phyloP scores from a whole-genome alignment of 1,139 yeast genomes.

The Geotrichum reessii region DNA sequence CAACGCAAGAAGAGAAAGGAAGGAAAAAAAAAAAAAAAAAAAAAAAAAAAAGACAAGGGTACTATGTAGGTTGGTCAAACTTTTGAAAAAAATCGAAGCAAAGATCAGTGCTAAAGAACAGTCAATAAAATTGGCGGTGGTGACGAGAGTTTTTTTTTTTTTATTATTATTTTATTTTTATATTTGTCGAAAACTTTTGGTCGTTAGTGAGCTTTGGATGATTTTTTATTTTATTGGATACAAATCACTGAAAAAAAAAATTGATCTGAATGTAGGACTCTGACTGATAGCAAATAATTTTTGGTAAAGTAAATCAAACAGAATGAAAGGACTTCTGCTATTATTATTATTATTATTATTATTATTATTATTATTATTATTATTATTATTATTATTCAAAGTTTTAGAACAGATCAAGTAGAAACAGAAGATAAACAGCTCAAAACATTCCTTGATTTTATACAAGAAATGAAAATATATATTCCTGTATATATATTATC shows the following conservation, averaged over 20 bases:
- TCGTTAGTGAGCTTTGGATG: background rate
- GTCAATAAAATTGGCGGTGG: background rate
- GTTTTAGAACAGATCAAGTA: background rate
- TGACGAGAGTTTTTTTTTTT: background rate
- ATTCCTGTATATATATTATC: too few relatives aligned
- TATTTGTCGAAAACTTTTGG: background rate
- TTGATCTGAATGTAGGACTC: too few relatives aligned
- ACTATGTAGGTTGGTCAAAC: background rate
- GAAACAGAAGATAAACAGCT: background rate
- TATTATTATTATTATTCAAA: too few relatives aligned
- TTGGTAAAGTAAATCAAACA: too few relatives aligned
- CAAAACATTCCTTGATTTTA: background rate
- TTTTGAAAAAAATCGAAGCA: background rate
- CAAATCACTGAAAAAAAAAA: too few relatives aligned
- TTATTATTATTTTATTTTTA: too few relatives aligned
- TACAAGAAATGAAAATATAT: background rate
- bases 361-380: too few relatives aligned
- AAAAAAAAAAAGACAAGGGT: background rate
- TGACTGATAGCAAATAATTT: too few relatives aligned
- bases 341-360: too few relatives aligned
- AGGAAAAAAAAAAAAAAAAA: background rate
- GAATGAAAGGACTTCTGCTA: too few relatives aligned
- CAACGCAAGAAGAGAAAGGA: background rate
- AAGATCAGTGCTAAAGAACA: background rate
- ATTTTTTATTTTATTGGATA: too few relatives aligned